phyloP scores from a whole-genome alignment of 495 filamentous ascomycete species.

The Penicillium coprophilum region DNA sequence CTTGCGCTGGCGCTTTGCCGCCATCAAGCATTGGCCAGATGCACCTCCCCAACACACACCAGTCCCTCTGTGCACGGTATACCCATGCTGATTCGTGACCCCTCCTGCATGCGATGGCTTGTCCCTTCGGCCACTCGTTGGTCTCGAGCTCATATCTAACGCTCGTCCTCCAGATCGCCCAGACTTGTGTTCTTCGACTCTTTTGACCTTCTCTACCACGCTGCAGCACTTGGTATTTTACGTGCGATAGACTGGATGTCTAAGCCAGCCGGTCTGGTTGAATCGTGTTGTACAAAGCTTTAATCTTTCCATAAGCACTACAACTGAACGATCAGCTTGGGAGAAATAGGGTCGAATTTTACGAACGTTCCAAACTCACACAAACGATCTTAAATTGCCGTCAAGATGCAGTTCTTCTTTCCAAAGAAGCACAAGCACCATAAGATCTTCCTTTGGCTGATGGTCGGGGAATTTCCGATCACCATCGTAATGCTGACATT shows the following conservation, averaged over 20 bases:
- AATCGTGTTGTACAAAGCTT: slow-evolving; percentile 19
- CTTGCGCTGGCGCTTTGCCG: slow-evolving; percentile 41
- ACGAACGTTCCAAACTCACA: background rate
- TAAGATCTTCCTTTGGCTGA: slow-evolving; percentile 60
- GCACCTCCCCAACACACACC: slow-evolving; percentile 36
- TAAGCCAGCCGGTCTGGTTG: slow-evolving; percentile 46
- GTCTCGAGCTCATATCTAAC: slow-evolving; percentile 31
- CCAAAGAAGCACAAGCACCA: slow-evolving; percentile 64
- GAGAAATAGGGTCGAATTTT: slow-evolving; percentile 1
- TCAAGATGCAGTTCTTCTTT: slow-evolving; percentile 37
- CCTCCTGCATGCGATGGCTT: slow-evolving; percentile 28
- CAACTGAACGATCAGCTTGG: slow-evolving; percentile 10
- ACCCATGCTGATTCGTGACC: slow-evolving; percentile 36
- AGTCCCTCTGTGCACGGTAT: slow-evolving; percentile 20
- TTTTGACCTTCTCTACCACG: slow-evolving; percentile 3
- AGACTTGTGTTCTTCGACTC: slow-evolving; percentile 19
- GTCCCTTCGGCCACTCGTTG: slow-evolving; percentile 18
- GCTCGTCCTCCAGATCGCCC: slow-evolving; percentile 26
- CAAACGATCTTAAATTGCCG: slow-evolving; percentile 7
- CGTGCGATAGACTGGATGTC: slow-evolving; percentile 36
- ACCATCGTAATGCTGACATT: slow-evolving; percentile 72
- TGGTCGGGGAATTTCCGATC: slow-evolving; percentile 67
- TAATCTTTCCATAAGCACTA: slow-evolving; percentile 8
- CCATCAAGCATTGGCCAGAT: slow-evolving; percentile 44
- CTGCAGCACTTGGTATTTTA: slow-evolving; percentile 19